Percentiles rank a stretch among this genome's conserved stretches.
phyloP scores from a whole-genome alignment of 495 filamentous ascomycete genomes.

The Venustampulla echinocandica region DNA sequence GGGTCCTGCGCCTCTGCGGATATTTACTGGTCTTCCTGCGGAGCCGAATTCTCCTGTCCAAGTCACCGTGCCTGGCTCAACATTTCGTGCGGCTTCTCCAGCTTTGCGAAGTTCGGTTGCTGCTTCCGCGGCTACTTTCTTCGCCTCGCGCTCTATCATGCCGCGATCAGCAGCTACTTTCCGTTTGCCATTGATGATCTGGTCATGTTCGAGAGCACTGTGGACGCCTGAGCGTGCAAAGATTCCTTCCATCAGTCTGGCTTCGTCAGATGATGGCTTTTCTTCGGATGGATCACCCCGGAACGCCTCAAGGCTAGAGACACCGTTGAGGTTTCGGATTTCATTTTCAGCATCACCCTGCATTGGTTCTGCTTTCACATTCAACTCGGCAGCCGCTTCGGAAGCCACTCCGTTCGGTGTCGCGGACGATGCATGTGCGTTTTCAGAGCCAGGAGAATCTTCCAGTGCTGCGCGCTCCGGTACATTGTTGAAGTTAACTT shows the following conservation, averaged over 20 bases:
- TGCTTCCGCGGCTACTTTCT: slow-evolving; percentile 67
- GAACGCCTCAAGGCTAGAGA: slow-evolving; percentile 50
- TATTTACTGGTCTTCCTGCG: slow-evolving; percentile 46
- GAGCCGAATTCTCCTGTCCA: slow-evolving; percentile 84
- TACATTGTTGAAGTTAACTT: slow-evolving; percentile 49
- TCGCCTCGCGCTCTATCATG: slow-evolving; percentile 74
- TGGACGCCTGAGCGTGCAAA: slow-evolving; percentile 80
- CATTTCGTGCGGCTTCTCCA: slow-evolving; percentile 56
- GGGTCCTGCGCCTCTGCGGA: slow-evolving; percentile 27
- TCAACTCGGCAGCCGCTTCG: slow-evolving; percentile 24
- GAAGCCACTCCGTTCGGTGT: slow-evolving; percentile 21
- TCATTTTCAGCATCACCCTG: slow-evolving; percentile 31
- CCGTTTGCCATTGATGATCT: slow-evolving; percentile 62
- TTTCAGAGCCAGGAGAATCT: slow-evolving; percentile 16
- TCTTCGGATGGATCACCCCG: slow-evolving; percentile 17
- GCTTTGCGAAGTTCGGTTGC: slow-evolving; percentile 64
- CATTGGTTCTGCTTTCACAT: background rate
- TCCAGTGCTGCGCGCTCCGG: slow-evolving; percentile 32
- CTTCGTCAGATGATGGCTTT: slow-evolving; percentile 18
- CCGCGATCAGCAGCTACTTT: slow-evolving; percentile 56
- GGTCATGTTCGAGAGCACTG: slow-evolving; percentile 78
- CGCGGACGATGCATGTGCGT: slow-evolving; percentile 3
- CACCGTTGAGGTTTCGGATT: slow-evolving; percentile 45
- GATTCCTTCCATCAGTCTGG: slow-evolving; percentile 50
- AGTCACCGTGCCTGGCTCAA: slow-evolving; percentile 78